Evolutionary conservation across 768 basidiomycete species (phyloP).

Genomic region (Crassisporium funariophilum): DNA sequence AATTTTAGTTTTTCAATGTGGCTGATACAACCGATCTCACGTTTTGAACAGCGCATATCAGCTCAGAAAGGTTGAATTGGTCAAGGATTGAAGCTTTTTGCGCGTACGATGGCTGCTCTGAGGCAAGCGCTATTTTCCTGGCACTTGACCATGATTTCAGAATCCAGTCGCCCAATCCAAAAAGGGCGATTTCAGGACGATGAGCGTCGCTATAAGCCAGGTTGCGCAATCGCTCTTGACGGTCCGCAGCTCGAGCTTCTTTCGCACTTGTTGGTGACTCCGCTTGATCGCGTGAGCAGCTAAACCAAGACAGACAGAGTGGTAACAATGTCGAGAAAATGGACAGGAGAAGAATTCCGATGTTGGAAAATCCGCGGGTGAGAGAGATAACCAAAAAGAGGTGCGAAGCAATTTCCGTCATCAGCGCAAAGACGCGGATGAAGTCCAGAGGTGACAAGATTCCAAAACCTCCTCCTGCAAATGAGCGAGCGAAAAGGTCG

Average conservation of each 20-base stretch:
- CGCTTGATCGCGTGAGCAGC: constrained; percentile 39
- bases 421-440: constrained; percentile 68
- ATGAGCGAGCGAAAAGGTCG: constrained; percentile 82
- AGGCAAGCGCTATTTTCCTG: constrained; percentile 57
- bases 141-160: constrained; percentile 74
- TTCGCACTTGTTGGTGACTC: constrained; percentile 51
- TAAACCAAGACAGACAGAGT: constrained; percentile 54
- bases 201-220: constrained; percentile 74
- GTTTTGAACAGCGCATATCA: constrained; percentile 68
- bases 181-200: constrained; percentile 81
- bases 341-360: constrained; percentile 61
- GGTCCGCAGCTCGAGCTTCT: constrained; percentile 66
- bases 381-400: constrained; percentile 68
- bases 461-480: constrained; percentile 76
- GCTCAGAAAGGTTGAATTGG: constrained; percentile 63
- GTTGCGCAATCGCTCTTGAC: constrained; percentile 74
- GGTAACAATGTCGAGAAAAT: constrained; percentile 64
- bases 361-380: constrained; percentile 55
- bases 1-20: constrained; percentile 16
- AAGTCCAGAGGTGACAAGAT: constrained; percentile 81
- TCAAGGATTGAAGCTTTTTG: constrained; percentile 51
- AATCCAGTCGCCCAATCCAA: constrained; percentile 86
- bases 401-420: constrained; percentile 74
- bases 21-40: constrained; percentile 41
- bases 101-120: constrained; percentile 47